Evolutionary conservation across 2,329 filamentous ascomycete genomes (phyloP), one percentile per base, ranked within the genome.

Genomic region (Sporothrix sp.): DNA sequence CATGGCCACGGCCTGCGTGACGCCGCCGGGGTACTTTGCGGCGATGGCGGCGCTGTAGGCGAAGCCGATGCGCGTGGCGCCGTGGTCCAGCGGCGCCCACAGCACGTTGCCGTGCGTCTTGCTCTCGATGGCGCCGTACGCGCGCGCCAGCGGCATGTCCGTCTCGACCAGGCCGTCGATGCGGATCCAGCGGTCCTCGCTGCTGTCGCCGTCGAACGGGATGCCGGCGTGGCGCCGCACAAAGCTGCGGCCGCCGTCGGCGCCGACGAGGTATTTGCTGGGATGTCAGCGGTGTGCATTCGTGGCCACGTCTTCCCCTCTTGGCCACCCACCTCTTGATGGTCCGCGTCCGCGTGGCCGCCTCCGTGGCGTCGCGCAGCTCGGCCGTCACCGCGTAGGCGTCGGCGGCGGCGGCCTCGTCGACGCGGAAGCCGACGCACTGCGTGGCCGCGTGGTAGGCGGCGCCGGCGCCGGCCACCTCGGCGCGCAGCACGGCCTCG

Each of bases 311-410:
- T 13, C 2, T 11, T 11, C 13, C 4, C 18, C 39, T 6, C 8
- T 1, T 20, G 4, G 23, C 7, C 37, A 9, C 23, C 1, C 5
- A 54, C 54, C 52, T 57, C 78, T 93, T 95, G 64, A 95, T 88
- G 2, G 10, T 20, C 18, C 52, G 52, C 10, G 37, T 43, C 68
- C 83, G 82, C 0, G 91, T 96, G n/a, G n/a, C n/a, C n/a, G n/a
- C n/a, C n/a, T n/a, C n/a, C 3, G 88, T 84, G 62, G 84, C 80
- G 61, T 87, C 87, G 63, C 96, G 64, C 56, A 85, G 72, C 0
- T 91, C 90, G 0, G 97, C 84, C 52, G 95, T 79, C 67, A 90
- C 95, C 8, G 89, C 87, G 70, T 90, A 82, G 60, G 85, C 80
- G 72, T 97, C 97, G 3, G 89, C 90, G 73, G 96, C 90, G 0